These are phyloP conservation scores for Fraxinus angustifolia DNA, from an alignment of 305 asterid species.

Conservation along the genomic window DNA sequence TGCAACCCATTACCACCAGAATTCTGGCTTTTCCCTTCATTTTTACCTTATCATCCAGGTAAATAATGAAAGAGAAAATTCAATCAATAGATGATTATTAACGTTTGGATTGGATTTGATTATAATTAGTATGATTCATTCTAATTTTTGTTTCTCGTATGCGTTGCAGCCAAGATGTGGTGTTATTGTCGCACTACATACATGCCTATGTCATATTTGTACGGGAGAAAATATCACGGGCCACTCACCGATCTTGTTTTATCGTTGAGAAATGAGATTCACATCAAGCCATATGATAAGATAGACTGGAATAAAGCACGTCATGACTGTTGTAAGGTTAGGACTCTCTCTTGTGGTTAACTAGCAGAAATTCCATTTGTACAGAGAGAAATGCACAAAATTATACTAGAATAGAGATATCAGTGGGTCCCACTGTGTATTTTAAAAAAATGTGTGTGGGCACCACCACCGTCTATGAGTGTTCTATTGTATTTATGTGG, in stretches of 20 bases:
- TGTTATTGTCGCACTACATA: constrained; percentile 72
- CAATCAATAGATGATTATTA: not conserved
- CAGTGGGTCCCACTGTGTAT: too few species aligned
- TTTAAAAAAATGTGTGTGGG: too few species aligned
- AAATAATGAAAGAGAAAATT: not conserved
- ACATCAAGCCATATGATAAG: constrained; percentile 42
- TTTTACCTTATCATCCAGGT: constrained; percentile 71
- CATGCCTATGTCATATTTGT: constrained; percentile 89
- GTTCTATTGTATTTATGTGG: too few species aligned
- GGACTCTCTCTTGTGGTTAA: not conserved
- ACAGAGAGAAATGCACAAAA: too few species aligned
- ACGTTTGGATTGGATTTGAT: not conserved
- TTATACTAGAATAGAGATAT: too few species aligned
- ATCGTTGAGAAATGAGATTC: constrained; percentile 56
- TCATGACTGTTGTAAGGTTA: constrained; percentile 65
- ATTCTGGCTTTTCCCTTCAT: constrained; percentile 69
- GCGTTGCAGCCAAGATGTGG: constrained; percentile 78
- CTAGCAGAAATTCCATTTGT: not conserved
- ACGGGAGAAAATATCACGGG: constrained; percentile 62
- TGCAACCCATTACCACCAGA: constrained; percentile 92
- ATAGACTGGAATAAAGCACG: constrained; percentile 76
- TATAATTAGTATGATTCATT: not conserved
- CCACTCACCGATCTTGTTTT: constrained; percentile 58
- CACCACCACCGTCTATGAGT: too few species aligned
- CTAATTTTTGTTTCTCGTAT: not conserved